Conservation (phyloP, 2,329 filamentous ascomycete species). For the Paecilomyces niveus region DNA sequence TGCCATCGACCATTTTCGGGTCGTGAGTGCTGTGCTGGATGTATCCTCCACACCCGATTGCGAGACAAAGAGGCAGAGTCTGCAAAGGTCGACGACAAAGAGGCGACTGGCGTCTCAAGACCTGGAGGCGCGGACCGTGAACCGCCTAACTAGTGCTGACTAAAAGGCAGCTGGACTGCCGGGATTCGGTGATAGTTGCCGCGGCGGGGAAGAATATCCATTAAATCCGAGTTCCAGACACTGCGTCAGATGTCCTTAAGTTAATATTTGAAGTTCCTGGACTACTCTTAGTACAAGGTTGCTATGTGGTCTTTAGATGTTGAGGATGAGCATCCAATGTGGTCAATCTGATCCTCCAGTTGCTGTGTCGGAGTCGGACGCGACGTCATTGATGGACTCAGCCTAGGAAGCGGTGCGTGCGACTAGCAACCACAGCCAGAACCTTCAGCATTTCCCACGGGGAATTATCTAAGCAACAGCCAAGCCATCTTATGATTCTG, state of each 20-base stretch:
- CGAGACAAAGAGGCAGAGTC: not conserved
- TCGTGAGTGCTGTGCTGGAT: not conserved
- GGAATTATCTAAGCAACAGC: not conserved
- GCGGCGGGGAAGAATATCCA: not conserved
- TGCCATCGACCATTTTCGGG: constrained; percentile 17
- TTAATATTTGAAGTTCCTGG: too few species aligned
- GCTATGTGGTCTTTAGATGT: too few species aligned
- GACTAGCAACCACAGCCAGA: not conserved
- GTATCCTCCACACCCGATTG: not conserved
- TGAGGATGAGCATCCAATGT: too few species aligned
- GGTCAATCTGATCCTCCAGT: too few species aligned
- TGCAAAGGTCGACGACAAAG: not conserved
- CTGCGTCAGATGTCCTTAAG: not conserved
- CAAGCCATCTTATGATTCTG: not conserved
- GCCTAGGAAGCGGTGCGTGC: not conserved
- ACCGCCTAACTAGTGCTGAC: not conserved
- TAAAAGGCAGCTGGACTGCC: not conserved
- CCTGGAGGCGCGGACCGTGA: not conserved
- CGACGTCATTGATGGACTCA: not conserved
- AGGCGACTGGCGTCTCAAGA: not conserved
- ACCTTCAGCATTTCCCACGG: not conserved
- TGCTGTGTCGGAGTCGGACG: not conserved
- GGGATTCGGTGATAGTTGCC: not conserved
- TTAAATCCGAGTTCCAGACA: not conserved
- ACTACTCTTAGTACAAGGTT: too few species aligned